These are phyloP conservation scores for Eucommia ulmoides DNA, from an alignment of 257 asterid species.

Conservation along the genomic window DNA sequence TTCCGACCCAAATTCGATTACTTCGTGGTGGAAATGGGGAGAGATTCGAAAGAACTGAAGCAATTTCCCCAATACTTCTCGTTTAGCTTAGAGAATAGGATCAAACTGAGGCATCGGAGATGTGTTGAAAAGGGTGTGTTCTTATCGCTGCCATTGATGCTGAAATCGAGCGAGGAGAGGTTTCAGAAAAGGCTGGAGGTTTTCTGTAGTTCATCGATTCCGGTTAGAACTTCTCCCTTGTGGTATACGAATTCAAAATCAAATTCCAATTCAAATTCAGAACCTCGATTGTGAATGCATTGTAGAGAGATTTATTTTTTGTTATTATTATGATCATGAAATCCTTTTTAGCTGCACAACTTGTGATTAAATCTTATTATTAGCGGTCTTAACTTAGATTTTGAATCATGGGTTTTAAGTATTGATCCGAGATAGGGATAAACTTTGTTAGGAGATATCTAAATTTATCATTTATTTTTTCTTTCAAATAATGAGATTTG, in stretches of 20 bases:
- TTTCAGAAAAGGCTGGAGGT: constrained; percentile 63
- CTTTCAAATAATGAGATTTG: no score
- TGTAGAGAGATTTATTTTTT: no score
- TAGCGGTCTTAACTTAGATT: no score
- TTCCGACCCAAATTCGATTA: constrained; percentile 72
- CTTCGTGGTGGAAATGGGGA: constrained; percentile 81
- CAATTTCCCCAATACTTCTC: constrained; percentile 85
- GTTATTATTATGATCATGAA: no score
- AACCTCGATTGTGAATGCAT: no score
- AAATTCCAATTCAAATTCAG: no score
- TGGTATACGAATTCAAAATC: constrained; percentile 47
- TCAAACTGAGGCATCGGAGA: constrained; percentile 60
- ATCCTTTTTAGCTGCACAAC: no score
- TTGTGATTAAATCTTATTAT: no score
- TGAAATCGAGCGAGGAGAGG: constrained; percentile 42
- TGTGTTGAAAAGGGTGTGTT: constrained; percentile 71
- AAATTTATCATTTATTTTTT: no score
- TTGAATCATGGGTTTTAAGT: no score
- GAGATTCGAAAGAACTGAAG: constrained; percentile 67
- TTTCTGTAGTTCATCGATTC: constrained; percentile 58
- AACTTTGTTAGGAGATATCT: no score
- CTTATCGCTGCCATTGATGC: constrained; percentile 72
- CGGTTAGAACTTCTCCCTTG: constrained; percentile 65
- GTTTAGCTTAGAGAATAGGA: constrained; percentile 79
- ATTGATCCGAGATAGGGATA: no score